Conservation (phyloP, 176 grass and related monocot genomes). For the Paspalum notatum region DNA sequence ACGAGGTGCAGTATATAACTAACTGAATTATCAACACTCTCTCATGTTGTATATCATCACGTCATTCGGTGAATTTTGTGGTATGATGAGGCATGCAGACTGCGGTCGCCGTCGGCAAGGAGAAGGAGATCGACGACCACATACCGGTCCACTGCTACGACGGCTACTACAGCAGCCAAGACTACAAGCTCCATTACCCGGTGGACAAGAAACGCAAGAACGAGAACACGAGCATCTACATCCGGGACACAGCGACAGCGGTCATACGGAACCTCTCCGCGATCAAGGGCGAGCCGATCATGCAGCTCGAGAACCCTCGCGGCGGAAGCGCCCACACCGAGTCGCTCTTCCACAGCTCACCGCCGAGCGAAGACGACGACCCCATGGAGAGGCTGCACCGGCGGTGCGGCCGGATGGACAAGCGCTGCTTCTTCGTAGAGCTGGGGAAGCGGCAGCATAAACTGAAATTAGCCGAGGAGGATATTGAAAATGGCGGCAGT, state of each 20-base stretch:
- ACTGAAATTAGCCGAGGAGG: background rate
- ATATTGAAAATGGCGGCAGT: background rate
- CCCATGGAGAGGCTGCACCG: constrained; percentile 34
- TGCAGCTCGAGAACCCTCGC: constrained; percentile 8
- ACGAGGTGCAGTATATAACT: constrained; percentile 51
- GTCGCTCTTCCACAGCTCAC: background rate
- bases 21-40: too few species aligned
- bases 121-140: constrained; percentile 48
- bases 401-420: background rate
- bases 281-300: constrained; percentile 35
- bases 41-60: too few species aligned
- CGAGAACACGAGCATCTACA: background rate
- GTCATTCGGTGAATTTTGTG: background rate
- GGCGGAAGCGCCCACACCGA: background rate
- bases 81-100: constrained; percentile 9
- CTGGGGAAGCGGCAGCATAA: background rate
- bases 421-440: background rate
- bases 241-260: background rate
- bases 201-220: constrained; percentile 20
- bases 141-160: constrained; percentile 29
- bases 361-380: constrained; percentile 10
- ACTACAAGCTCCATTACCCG: constrained; percentile 37
- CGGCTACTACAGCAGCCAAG: constrained; percentile 4
- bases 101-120: constrained; percentile 39
- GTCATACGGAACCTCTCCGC: constrained; percentile 35